A percentile compares a stretch with the other conserved stretches of the same genome.
phyloP scores from a whole-genome alignment of 306 rosid genomes.

The Canavalia gladiata region DNA sequence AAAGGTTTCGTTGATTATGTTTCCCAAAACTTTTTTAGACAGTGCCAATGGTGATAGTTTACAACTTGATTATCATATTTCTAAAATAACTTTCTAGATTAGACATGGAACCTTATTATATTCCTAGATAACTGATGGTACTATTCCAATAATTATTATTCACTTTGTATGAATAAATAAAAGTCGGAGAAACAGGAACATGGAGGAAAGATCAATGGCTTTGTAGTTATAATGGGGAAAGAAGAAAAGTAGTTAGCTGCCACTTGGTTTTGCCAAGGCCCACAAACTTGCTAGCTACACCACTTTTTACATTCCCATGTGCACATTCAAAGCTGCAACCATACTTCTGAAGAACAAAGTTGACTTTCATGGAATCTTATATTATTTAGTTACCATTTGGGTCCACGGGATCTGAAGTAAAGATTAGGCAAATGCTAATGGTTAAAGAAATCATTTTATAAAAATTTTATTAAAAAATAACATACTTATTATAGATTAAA shows the following conservation, averaged over 20 bases:
- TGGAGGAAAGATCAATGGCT: background rate
- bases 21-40: background rate
- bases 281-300: background rate
- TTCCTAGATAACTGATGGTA: background rate
- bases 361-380: background rate
- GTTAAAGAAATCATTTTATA: background rate
- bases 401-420: background rate
- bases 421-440: background rate
- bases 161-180: background rate
- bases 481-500: background rate
- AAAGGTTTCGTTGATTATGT: background rate
- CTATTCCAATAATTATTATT: background rate
- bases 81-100: background rate
- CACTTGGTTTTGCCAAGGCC: background rate
- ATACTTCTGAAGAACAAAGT: no score
- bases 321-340: background rate
- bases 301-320: background rate
- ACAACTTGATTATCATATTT: background rate
- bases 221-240: background rate
- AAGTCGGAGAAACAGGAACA: background rate
- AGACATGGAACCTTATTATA: background rate
- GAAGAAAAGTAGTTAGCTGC: background rate
- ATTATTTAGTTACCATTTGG: background rate
- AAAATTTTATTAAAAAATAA: background rate
- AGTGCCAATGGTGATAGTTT: background rate